Base-by-base conservation (phyloP, 257 asterid species). In the Nicotiana sylvestris region DNA sequence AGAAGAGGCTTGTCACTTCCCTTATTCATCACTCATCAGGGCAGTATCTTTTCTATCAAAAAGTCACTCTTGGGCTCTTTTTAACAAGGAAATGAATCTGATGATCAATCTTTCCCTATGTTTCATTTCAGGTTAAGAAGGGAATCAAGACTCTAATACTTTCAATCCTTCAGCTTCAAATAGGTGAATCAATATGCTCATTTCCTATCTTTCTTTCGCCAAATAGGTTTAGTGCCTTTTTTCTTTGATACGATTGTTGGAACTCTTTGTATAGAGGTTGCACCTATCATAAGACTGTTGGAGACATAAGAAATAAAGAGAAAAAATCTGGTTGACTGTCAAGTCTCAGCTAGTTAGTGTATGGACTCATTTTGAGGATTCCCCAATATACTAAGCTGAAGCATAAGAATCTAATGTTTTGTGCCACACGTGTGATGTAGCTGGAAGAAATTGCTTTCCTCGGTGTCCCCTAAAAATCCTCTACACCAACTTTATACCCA, bases 1-100 rank as follows among this genome's bases (percentile, higher is more conserved):
- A 37, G 77, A n/a, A 69, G 12, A 70, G 32, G 78, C n/a, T 21
- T 16, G n/a, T 43, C 60, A 70, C 51, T 70, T 70, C 78, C 78
- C 58, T 43, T 70, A 70, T 39, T 70, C 46, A 70, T 43, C 11
- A 70, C 21, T 70, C 46, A 70, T 43, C 11, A 11, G 55, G 35
- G 60, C 58, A 21, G 58, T 57, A 21, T 57, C 35, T 43, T 70
- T 39, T 39, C 78, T 43, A 70, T 70, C 60, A 70, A 21, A 56
- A 70, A 43, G 35, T 21, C 78, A 70, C 35, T 43, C 32, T 21
- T 21, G 12, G 78, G 58, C 78, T 11, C 78, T 70, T 69, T n/a
- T 32, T 49, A 39, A 18, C 30, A 10, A 18, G 77, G 55, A 37
- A 69, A 69, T 69, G 56, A 69, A n/a, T 69, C 56, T 37, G 55